A percentile compares a stretch with the other conserved stretches of the same genome.
These are phyloP conservation scores for Mycena sp. DNA, from an alignment of 1,284 basidiomycete species.

Conservation along the genomic window DNA sequence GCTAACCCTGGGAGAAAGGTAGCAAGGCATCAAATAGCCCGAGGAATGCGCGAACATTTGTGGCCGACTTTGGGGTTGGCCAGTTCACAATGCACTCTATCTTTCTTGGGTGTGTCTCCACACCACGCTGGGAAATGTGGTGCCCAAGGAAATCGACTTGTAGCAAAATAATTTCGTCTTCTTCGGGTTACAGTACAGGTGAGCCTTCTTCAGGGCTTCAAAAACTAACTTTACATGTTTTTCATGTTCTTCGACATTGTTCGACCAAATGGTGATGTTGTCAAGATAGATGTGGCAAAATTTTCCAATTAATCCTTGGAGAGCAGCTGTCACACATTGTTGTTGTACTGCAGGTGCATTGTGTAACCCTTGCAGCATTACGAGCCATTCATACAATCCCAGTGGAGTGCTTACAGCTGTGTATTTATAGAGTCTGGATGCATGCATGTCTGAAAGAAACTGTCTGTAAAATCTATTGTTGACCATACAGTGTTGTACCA, in stretches of 20 bases:
- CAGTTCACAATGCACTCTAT: conserved; percentile 36
- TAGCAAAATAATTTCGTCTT: too few species aligned
- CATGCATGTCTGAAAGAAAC: conserved; percentile 50
- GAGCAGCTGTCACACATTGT: conserved; percentile 39
- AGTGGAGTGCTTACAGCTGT: conserved; percentile 47
- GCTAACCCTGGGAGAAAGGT: conserved; percentile 46
- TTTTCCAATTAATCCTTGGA: conserved; percentile 42
- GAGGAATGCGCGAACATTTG: conserved; percentile 45
- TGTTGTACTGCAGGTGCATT: conserved; percentile 51
- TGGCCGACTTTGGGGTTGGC: conserved; percentile 35
- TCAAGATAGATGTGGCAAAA: too few species aligned
- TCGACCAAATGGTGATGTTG: conserved; percentile 54
- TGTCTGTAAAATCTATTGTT: conserved; percentile 54
- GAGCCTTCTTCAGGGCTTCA: too few species aligned
- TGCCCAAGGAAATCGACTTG: too few species aligned
- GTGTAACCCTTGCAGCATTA: too few species aligned
- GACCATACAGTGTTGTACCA: too few species aligned
- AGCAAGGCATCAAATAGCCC: conserved; percentile 48
- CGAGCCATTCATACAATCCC: conserved; percentile 51
- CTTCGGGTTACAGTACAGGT: too few species aligned
- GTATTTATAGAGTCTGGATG: conserved; percentile 53
- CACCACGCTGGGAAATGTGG: conserved; percentile 33
- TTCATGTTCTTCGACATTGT: too few species aligned
- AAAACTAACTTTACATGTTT: too few species aligned
- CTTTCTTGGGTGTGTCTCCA: conserved; percentile 36